Evolutionary conservation across 768 basidiomycete species (phyloP).

Genomic region (Porpolomopsis calyptriformis): DNA sequence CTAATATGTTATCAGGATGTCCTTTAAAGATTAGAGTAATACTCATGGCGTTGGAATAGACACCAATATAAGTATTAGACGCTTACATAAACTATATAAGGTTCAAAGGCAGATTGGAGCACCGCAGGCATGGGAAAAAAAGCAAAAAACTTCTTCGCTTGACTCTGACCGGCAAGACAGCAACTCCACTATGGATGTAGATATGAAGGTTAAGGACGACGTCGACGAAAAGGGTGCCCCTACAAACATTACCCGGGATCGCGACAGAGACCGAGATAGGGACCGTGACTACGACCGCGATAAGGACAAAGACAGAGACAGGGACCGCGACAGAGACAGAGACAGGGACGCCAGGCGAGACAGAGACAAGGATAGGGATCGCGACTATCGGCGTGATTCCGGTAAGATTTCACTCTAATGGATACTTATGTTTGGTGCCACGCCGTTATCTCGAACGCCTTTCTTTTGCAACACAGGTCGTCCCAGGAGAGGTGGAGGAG

Average conservation of each 20-base stretch:
- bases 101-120: background rate
- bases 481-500: conserved; percentile 35
- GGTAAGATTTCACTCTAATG: conserved; percentile 34
- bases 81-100: no score
- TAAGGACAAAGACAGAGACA: conserved; percentile 32
- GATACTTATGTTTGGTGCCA: no score
- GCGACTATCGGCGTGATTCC: conserved; percentile 42
- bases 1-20: background rate
- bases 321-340: conserved; percentile 31
- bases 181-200: conserved; percentile 51
- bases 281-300: conserved; percentile 37
- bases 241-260: conserved; percentile 32
- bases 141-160: background rate
- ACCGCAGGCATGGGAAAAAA: background rate
- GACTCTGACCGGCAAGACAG: background rate
- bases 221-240: conserved; percentile 48
- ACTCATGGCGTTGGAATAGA: no score
- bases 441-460: conserved; percentile 1
- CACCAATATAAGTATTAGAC: no score
- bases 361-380: conserved; percentile 39
- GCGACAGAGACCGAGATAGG: conserved; percentile 32
- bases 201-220: conserved; percentile 73
- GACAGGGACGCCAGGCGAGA: conserved; percentile 26
- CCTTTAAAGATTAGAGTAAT: no score
- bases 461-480: conserved; percentile 18